phyloP scores from a whole-genome alignment of 2,329 filamentous ascomycete species.

The Epichloe sylvatica region DNA sequence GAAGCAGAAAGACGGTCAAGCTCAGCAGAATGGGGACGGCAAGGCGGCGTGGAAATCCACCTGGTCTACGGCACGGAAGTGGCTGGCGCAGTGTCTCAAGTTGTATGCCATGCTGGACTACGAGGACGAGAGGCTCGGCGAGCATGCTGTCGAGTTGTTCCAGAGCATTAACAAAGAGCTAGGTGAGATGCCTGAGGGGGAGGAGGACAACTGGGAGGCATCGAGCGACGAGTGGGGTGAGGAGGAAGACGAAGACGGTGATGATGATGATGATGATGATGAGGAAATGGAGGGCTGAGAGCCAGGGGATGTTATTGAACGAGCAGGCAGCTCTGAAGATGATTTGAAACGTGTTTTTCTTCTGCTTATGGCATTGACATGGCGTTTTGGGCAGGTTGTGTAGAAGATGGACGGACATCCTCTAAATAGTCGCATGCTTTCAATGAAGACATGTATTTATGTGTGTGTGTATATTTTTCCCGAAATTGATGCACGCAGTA shows the following conservation, averaged over 20 bases:
- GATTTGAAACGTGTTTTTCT: not conserved
- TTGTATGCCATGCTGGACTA: slow-evolving; percentile 72
- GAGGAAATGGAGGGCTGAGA: slow-evolving; percentile 39
- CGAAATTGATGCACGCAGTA: not conserved
- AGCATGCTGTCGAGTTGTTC: slow-evolving; percentile 61
- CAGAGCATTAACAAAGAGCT: slow-evolving; percentile 49
- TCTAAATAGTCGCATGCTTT: not conserved
- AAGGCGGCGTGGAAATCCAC: slow-evolving; percentile 41
- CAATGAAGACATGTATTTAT: not conserved
- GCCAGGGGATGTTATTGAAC: not conserved
- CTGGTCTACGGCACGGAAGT: slow-evolving; percentile 64
- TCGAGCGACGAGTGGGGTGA: slow-evolving; percentile 36
- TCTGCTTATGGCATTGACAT: slow-evolving; percentile 9
- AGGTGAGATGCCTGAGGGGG: slow-evolving; percentile 42
- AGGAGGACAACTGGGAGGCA: slow-evolving; percentile 36
- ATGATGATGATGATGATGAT: slow-evolving; percentile 40
- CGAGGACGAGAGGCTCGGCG: slow-evolving; percentile 64
- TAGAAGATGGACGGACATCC: not conserved
- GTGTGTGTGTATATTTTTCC: too few species aligned
- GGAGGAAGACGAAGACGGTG: slow-evolving; percentile 35
- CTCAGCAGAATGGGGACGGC: slow-evolving; percentile 17
- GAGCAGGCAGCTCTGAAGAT: not conserved
- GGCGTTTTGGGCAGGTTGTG: slow-evolving; percentile 10
- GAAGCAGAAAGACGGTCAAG: slow-evolving; percentile 36
- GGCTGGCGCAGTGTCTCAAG: slow-evolving; percentile 67